These are phyloP conservation scores for Teratosphaeria epicoccoides DNA, from an alignment of 2,329 filamentous ascomycete species.

Conservation along the genomic window DNA sequence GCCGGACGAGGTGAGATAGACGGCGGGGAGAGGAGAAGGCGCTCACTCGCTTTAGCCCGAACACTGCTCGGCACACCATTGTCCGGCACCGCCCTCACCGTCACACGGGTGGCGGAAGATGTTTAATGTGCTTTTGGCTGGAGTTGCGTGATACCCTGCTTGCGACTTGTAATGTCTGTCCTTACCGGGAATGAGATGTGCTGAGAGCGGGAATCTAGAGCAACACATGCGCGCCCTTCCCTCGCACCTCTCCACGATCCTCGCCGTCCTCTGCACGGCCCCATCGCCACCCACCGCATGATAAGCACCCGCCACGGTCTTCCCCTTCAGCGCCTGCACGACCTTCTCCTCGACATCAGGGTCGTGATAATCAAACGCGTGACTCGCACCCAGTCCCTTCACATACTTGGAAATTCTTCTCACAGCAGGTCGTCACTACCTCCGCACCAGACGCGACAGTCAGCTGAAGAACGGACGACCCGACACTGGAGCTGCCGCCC, in stretches of 20 bases:
- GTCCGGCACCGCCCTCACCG: constrained; percentile 14
- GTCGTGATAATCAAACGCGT: constrained; percentile 17
- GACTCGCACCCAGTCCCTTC: constrained; percentile 9
- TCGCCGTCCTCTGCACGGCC: constrained; percentile 17
- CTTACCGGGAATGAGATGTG: neutral
- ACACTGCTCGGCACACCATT: constrained; percentile 17
- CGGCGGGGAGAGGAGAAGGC: neutral
- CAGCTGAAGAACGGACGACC: constrained; percentile 31
- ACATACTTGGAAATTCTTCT: constrained; percentile 21
- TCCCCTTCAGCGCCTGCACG: constrained; percentile 18
- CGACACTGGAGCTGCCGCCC: constrained; percentile 26
- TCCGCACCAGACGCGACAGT: constrained; percentile 41
- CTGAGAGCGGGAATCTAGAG: neutral
- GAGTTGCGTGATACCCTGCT: neutral
- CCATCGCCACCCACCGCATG: constrained; percentile 18
- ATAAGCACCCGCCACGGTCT: constrained; percentile 23
- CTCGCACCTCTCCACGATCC: constrained; percentile 16
- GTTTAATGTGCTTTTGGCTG: neutral
- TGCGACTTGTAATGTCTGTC: neutral
- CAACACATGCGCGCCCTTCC: constrained; percentile 20
- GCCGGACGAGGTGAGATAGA: neutral
- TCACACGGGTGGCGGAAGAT: constrained; percentile 4
- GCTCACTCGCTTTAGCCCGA: constrained; percentile 17
- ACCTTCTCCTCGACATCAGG: constrained; percentile 19
- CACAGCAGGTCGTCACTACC: constrained; percentile 27